Base-by-base conservation (phyloP, 2,329 filamentous ascomycete species). In the Ascochyta lentis region DNA sequence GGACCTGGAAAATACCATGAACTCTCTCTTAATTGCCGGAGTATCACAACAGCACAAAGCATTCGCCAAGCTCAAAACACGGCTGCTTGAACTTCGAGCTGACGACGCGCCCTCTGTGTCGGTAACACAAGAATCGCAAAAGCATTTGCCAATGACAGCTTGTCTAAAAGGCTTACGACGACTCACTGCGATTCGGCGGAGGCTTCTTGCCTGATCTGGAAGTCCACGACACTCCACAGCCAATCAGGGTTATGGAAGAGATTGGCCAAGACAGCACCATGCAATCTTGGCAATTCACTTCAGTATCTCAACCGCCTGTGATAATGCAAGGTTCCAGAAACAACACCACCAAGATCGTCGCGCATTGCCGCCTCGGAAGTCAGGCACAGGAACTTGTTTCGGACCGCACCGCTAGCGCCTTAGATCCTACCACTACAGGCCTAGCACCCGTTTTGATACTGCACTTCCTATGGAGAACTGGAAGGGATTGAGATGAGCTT, bases 81-180 rank as follows among this genome's bases (percentile, higher is more conserved):
- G n/a, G 27, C 34, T 45, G 52, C 40, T 49, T 44, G 6, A 44
- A 39, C 7, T 24, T 24, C 16, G 34, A 35, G 40, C 34, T 49
- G 12, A 35, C 40, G 52, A 54, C 34, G 31, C 50, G 12, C 9
- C 31, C 34, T 45, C 33, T 45, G 12, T 49, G 29, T 45, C 13
- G 19, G 44, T 37, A 48, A 16, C 26, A 49, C 38, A 27, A 27
- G 27, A 38, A 4, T 43, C 19, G 33, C 44, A 49, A 31, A 48
- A 44, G 44, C 34, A 35, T 43, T 40, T 54, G 34, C 45, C 52
- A 49, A 49, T 45, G 40, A 29, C 45, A 49, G 45, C 51, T 49
- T 44, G 40, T 49, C 34, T 22, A 49, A 45, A 49, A 34, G 39
- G 45, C 51, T 54, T 54, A 49, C 51, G 51, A 54, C 51, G 45